Base-by-base conservation (phyloP, 148 eudicot species). In the Diospyros kaki region DNA sequence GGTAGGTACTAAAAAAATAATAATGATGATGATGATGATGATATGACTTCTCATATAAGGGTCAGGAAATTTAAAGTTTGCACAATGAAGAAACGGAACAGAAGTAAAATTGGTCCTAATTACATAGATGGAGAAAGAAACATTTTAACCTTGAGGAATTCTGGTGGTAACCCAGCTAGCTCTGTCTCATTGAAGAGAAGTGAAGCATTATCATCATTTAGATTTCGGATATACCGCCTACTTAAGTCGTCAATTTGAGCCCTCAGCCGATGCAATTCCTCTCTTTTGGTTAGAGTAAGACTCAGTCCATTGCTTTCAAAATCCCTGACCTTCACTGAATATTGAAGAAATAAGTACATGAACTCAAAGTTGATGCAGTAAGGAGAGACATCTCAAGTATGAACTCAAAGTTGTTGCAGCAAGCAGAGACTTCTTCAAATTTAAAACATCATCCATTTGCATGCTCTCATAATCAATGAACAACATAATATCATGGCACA, bases 271-370 rank as follows among this genome's bases (percentile, higher is more conserved):
- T 86, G 96, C 77, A 91, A 83, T 83, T 95, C 97, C 78, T 86
- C 96, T 79, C 85, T 88, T 83, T 93, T 95, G 61, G 97, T 75
- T 76, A 81, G 80, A 64, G 94, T 88, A 66, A 95, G 94, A 79
- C 87, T 85, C 78, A 90, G 75, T 46, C 99, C 99, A 87, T 89
- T 92, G 66, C 84, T 79, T 77, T 95, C 99, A 75, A 90, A 95
- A 58, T 91, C 99, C 86, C 83, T 84, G 81, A 91, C 85, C 99
- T 95, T 91, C 94, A 91, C 91, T 84, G 87, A 76, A 81, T 77
- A 82, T 76, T 45, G 64, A 72, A 74, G 66, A 84, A 71, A 73
- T 89, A 86, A 86, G 82, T 76, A 85, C 62, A 53, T 74, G 68
- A 64, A 76, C 58, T 60, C 58, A 67, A 68, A 39, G 39, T 53